Evolutionary conservation across 352 stramenopile genomes (phyloP).

Genomic region (Pythium chondricola): DNA sequence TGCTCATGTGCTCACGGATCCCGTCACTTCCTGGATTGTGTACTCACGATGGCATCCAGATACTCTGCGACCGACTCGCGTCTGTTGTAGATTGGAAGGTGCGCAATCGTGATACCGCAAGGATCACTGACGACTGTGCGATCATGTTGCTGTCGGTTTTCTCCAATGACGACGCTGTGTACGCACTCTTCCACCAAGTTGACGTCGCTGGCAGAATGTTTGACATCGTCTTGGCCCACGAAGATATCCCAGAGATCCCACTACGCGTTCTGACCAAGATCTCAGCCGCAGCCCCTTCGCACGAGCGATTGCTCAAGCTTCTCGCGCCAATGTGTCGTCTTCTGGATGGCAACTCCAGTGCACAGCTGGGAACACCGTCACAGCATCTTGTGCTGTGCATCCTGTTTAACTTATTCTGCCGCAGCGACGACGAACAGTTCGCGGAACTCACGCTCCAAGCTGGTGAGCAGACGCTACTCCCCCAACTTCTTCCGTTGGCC

Average conservation of each 20-base stretch:
- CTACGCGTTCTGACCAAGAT: conserved; percentile 45
- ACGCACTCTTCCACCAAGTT: conserved; percentile 39
- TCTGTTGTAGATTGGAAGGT: conserved; percentile 17
- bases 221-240: conserved; percentile 23
- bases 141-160: conserved; percentile 44
- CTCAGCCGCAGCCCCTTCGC: conserved; percentile 25
- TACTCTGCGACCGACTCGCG: conserved; percentile 24
- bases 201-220: conserved; percentile 46
- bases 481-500: conserved; percentile 45
- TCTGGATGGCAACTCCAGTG: neutral
- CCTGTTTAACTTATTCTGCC: conserved; percentile 61
- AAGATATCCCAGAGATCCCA: conserved; percentile 30
- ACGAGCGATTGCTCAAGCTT: conserved; percentile 32
- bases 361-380: conserved; percentile 4
- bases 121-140: conserved; percentile 39
- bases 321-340: conserved; percentile 23
- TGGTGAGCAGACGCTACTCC: conserved; percentile 32
- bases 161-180: conserved; percentile 32
- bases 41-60: conserved; percentile 31
- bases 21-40: conserved; percentile 42
- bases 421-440: conserved; percentile 5
- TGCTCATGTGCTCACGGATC: conserved; percentile 38
- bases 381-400: conserved; percentile 41
- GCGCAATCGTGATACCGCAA: conserved; percentile 6
- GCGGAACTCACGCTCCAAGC: conserved; percentile 6